Conservation (phyloP, 2,329 filamentous ascomycete genomes). For the Thielaviopsis cerberus region DNA sequence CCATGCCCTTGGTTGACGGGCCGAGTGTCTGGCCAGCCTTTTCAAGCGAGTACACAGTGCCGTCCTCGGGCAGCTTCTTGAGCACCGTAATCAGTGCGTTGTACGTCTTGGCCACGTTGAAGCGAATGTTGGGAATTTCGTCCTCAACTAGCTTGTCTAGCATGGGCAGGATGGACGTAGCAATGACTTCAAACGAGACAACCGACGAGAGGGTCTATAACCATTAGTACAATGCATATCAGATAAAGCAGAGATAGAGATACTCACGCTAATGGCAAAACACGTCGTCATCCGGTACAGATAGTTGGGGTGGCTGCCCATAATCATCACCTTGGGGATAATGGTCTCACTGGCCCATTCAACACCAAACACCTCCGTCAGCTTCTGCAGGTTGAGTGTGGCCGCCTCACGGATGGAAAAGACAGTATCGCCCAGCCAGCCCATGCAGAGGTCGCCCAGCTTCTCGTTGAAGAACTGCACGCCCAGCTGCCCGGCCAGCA, state of each 20-base stretch:
- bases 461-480: conserved; percentile 98
- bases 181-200: conserved; percentile 82
- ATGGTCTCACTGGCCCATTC: conserved; percentile 95
- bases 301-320: conserved; percentile 97
- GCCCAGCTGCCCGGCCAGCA: conserved; percentile 85
- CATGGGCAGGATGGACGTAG: conserved; percentile 84
- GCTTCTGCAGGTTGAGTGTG: conserved; percentile 92
- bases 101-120: conserved; percentile 98
- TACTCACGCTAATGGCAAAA: conserved; percentile 86
- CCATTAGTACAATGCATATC: conserved; percentile 16
- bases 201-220: conserved; percentile 75
- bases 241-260: conserved; percentile 11
- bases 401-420: conserved; percentile 97
- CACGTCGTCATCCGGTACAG: conserved; percentile 99
- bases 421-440: conserved; percentile 93
- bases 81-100: conserved; percentile 76
- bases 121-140: conserved; percentile 95
- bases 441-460: conserved; percentile 87
- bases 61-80: conserved; percentile 72
- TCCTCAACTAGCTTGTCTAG: conserved; percentile 84
- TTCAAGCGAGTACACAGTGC: conserved; percentile 69
- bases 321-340: conserved; percentile 94
- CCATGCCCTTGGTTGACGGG: conserved; percentile 53
- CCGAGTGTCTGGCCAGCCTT: conserved; percentile 47
- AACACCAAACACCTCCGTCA: conserved; percentile 95